These are phyloP conservation scores for Penicillium sp. DNA, from an alignment of 2,329 filamentous ascomycete genomes.

Conservation along the genomic window DNA sequence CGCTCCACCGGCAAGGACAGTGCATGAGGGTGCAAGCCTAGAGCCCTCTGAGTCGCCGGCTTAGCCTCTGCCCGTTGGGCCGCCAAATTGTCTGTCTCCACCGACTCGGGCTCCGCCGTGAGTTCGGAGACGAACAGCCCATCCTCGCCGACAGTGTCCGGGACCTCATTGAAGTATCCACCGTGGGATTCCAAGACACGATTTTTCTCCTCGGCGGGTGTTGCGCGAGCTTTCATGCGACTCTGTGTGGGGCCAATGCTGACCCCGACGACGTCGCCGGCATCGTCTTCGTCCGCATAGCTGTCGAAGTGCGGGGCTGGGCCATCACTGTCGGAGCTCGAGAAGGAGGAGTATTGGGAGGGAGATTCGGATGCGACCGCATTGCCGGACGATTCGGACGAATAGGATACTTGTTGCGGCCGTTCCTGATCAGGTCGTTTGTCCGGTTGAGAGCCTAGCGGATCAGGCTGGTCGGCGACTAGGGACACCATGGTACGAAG, in stretches of 20 bases:
- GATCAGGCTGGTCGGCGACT: constrained; percentile 2
- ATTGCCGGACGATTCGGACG: constrained; percentile 23
- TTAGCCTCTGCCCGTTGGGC: not conserved
- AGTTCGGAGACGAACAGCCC: constrained; percentile 32
- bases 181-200: constrained; percentile 54
- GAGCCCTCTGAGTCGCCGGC: constrained; percentile 4
- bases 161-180: constrained; percentile 48
- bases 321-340: constrained; percentile 37
- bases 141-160: constrained; percentile 32
- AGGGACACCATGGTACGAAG: constrained; percentile 8
- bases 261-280: constrained; percentile 53
- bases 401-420: constrained; percentile 12
- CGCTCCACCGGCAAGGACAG: constrained; percentile 6
- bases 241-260: constrained; percentile 61
- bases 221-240: constrained; percentile 56
- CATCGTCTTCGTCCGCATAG: constrained; percentile 35
- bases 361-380: constrained; percentile 19
- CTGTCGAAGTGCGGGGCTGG: constrained; percentile 13
- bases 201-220: constrained; percentile 61
- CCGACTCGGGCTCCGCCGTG: constrained; percentile 35
- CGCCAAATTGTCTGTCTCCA: constrained; percentile 5
- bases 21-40: constrained; percentile 7
- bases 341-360: constrained; percentile 23
- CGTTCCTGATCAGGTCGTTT: not conserved
- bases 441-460: not conserved